These are phyloP conservation scores for Rhodotorula sphaerocarpa DNA, from an alignment of 768 basidiomycete genomes.

Conservation along the genomic window DNA sequence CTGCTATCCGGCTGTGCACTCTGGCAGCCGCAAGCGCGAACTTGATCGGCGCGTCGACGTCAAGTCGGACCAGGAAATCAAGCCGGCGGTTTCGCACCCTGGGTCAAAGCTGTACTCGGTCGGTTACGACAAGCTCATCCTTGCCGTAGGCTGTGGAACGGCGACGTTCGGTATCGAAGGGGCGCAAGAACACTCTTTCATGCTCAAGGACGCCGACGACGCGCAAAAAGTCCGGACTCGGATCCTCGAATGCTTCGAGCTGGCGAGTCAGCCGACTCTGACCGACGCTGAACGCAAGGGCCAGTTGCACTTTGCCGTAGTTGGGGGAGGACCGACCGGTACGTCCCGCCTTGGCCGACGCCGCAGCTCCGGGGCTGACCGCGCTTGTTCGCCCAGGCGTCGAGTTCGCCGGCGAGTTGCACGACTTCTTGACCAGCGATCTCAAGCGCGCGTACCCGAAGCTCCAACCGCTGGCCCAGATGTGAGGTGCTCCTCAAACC, in stretches of 20 bases:
- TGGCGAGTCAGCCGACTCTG: slow-evolving; percentile 70
- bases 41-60: background rate
- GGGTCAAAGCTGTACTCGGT: slow-evolving; percentile 50
- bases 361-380: no score
- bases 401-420: slow-evolving; percentile 69
- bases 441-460: slow-evolving; percentile 56
- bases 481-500: slow-evolving; percentile 38
- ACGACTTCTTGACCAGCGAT: slow-evolving; percentile 66
- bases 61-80: no score
- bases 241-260: slow-evolving; percentile 60
- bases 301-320: slow-evolving; percentile 76
- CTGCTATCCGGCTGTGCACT: slow-evolving; percentile 18
- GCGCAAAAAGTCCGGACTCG: slow-evolving; percentile 27
- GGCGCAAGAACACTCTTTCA: slow-evolving; percentile 47
- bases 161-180: slow-evolving; percentile 51
- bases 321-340: slow-evolving; percentile 54
- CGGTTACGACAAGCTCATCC: slow-evolving; percentile 71
- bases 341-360: no score
- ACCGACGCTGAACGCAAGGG: slow-evolving; percentile 66
- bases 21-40: background rate
- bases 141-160: slow-evolving; percentile 75
- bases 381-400: slow-evolving; percentile 45
- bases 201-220: slow-evolving; percentile 42
- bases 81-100: slow-evolving; percentile 2
- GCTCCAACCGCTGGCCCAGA: slow-evolving; percentile 58